Conservation (phyloP, 1,139 yeast species). For the Suhomyces ambrosiae region DNA sequence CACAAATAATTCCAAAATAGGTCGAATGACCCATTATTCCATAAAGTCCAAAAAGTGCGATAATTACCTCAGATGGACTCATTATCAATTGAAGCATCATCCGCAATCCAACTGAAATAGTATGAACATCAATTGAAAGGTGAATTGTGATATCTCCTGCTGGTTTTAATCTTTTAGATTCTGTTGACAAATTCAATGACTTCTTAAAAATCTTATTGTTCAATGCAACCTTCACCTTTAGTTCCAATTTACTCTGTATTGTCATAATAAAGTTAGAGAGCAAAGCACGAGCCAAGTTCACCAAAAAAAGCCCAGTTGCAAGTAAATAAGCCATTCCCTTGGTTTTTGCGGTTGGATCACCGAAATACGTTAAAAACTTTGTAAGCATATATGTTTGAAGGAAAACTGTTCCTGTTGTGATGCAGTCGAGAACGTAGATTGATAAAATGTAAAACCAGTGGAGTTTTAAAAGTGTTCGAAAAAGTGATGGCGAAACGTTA, state of each 20-base stretch:
- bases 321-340: too few species aligned
- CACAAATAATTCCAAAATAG: slow-evolving; percentile 38
- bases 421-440: too few species aligned
- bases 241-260: slow-evolving; percentile 20
- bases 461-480: too few species aligned
- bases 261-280: slow-evolving; percentile 25
- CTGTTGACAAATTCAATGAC: slow-evolving; percentile 39
- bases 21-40: slow-evolving; percentile 37
- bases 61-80: slow-evolving; percentile 33
- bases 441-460: too few species aligned
- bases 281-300: slow-evolving; percentile 19
- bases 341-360: too few species aligned
- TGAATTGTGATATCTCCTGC: slow-evolving; percentile 45
- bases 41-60: slow-evolving; percentile 32
- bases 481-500: too few species aligned
- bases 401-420: too few species aligned
- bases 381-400: too few species aligned
- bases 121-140: slow-evolving; percentile 39
- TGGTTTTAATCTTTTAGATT: slow-evolving; percentile 37
- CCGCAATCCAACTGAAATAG: slow-evolving; percentile 26
- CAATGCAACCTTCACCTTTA: slow-evolving; percentile 24
- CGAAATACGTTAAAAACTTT: too few species aligned
- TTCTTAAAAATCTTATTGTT: slow-evolving; percentile 36
- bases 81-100: slow-evolving; percentile 29
- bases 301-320: background rate